Base-by-base conservation (phyloP, 805 yeast species). In the Ogataea allantospora region DNA sequence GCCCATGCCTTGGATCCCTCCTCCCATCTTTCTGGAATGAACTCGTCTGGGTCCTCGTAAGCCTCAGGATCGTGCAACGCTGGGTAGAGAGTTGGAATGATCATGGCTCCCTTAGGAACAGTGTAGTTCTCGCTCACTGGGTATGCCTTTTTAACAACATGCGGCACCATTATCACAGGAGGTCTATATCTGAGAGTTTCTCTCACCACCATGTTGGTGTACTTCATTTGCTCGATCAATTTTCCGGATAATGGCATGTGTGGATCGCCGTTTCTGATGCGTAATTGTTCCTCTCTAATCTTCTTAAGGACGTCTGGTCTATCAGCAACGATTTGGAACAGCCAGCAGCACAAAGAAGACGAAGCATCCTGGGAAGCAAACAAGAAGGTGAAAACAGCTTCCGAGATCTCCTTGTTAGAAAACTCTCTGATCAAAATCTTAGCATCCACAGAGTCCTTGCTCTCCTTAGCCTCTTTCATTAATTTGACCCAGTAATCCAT, bases 331-430 rank as follows among this genome's bases (percentile, higher is more conserved):
- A 88, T 77, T 72, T 93, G 99, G 79, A 91, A 93, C 56, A 93
- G 73, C 99, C 99, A 93, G 66, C 98, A 91, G 47, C 96, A 93
- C 52, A 95, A 80, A 4, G 97, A 87, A 1, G 97, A 88, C 6
- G 96, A 85, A 16, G 99, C 99, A 66, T 93, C 99, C 68, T 93
- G 99, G 4, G 96, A 85, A 6, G 99, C 99, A 64, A 93, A 93
- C 62, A 93, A 70, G 65, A 93, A 93, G 10, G 99, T 93, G 76
- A 93, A 93, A 46, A 93, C 78, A 39, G 95, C 95, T 70, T 93
- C 98, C 14, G 96, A 85, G 54, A 93, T 91, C 65, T 93, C 99
- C 63, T 73, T 83, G 69, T 89, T 79, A 40, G 88, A 66, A 67
- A 93, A 93, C 46, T 83, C 91, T 62, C 97, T 80, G 50, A 87